Percentiles rank a stretch among this genome's conserved stretches.
These are phyloP conservation scores for Alternaria arborescens DNA, from an alignment of 2,329 filamentous ascomycete species.

Conservation along the genomic window DNA sequence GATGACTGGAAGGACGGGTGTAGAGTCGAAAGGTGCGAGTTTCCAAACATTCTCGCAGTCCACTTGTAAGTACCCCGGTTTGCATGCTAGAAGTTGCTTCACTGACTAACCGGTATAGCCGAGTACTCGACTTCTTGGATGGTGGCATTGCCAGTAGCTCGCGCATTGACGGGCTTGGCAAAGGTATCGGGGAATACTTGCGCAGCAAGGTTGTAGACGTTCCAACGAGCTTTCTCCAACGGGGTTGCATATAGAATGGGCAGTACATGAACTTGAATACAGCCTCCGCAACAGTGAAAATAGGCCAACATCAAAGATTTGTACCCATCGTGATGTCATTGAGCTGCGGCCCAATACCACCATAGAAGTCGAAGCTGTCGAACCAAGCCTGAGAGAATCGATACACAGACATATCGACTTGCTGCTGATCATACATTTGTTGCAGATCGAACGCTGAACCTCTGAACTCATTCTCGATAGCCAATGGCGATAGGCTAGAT, in stretches of 20 bases:
- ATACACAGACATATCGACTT: conserved; percentile 2
- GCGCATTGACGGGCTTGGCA: background rate
- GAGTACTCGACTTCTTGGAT: background rate
- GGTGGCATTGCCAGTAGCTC: background rate
- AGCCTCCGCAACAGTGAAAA: no score
- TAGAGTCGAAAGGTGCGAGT: conserved; percentile 8
- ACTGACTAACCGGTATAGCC: no score
- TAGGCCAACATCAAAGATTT: no score
- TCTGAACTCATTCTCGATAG: no score
- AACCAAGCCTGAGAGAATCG: conserved; percentile 1
- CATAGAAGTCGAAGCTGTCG: background rate
- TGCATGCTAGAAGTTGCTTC: background rate
- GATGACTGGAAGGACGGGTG: conserved; percentile 7
- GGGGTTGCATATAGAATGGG: no score
- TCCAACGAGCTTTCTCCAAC: no score
- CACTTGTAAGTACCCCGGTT: background rate
- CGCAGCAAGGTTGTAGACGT: background rate
- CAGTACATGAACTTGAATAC: no score
- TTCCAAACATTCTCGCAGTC: conserved; percentile 4
- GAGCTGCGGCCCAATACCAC: no score
- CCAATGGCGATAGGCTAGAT: no score
- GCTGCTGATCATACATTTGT: background rate
- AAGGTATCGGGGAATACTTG: background rate
- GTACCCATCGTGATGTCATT: no score
- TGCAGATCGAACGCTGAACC: background rate